A percentile compares a stretch with the other conserved stretches of the same genome.
phyloP scores from a whole-genome alignment of 495 filamentous ascomycete genomes.

The Talaromyces adpressus region DNA sequence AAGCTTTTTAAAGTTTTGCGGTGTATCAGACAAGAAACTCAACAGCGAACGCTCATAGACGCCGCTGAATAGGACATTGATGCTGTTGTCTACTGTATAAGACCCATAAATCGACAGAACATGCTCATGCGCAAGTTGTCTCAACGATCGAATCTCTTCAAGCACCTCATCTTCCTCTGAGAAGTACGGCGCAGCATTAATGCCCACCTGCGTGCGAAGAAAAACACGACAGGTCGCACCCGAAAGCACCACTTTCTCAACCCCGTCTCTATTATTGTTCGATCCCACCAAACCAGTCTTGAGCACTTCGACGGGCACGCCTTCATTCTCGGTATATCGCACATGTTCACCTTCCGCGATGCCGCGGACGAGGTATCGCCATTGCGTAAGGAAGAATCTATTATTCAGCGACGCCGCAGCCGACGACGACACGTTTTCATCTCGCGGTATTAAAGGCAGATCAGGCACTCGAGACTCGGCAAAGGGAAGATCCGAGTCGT shows the following conservation, averaged over 20 bases:
- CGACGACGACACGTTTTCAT: conserved; percentile 13
- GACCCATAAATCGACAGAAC: conserved; percentile 74
- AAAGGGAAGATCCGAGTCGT: conserved; percentile 83
- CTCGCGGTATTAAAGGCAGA: conserved; percentile 51
- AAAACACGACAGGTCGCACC: conserved; percentile 42
- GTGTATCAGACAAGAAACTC: conserved; percentile 64
- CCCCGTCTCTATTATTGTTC: conserved; percentile 40
- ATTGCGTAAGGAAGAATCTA: conserved; percentile 77
- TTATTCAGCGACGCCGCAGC: conserved; percentile 55
- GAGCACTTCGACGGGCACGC: conserved; percentile 69
- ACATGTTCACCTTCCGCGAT: conserved; percentile 64
- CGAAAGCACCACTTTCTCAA: conserved; percentile 61
- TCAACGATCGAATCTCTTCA: conserved; percentile 56
- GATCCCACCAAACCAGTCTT: conserved; percentile 43
- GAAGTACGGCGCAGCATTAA: conserved; percentile 51
- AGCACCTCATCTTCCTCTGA: conserved; percentile 62
- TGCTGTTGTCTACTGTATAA: conserved; percentile 63
- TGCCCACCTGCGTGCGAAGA: conserved; percentile 62
- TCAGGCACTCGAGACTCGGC: conserved; percentile 62
- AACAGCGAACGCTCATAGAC: conserved; percentile 70
- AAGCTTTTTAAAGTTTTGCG: conserved; percentile 60
- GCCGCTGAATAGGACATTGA: conserved; percentile 74
- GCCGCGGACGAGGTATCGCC: conserved; percentile 67
- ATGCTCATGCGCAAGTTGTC: conserved; percentile 66
- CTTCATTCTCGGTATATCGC: conserved; percentile 68